Percentiles rank a stretch among this genome's conserved stretches.
These are phyloP conservation scores for Apiospora aurea DNA, from an alignment of 2,329 filamentous ascomycete genomes.

Conservation along the genomic window DNA sequence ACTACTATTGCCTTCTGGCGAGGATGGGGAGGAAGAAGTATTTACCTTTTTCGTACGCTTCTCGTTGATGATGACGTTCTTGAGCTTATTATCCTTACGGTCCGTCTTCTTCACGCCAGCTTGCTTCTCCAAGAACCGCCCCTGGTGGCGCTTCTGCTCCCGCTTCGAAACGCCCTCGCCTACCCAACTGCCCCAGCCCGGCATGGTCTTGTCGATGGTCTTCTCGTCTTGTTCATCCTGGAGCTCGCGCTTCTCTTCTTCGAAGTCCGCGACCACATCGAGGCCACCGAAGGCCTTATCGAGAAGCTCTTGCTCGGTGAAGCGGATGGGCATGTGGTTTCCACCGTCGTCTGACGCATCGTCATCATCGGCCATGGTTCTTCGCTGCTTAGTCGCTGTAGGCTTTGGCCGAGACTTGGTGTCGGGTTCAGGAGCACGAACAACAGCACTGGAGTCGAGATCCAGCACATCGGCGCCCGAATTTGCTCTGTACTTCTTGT, in stretches of 20 bases:
- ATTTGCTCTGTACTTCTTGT: slow-evolving; percentile 35
- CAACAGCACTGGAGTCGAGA: slow-evolving; percentile 39
- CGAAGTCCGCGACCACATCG: slow-evolving; percentile 83
- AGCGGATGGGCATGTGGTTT: slow-evolving; percentile 61
- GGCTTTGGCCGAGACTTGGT: slow-evolving; percentile 24
- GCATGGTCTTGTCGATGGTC: slow-evolving; percentile 81
- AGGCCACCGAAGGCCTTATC: slow-evolving; percentile 87
- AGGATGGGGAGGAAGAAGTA: neutral
- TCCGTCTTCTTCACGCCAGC: slow-evolving; percentile 79
- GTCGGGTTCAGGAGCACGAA: slow-evolving; percentile 35
- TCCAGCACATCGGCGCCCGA: slow-evolving; percentile 38
- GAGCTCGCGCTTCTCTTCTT: slow-evolving; percentile 76
- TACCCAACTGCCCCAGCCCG: slow-evolving; percentile 93
- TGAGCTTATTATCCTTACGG: slow-evolving; percentile 82
- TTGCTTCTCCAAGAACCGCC: slow-evolving; percentile 68
- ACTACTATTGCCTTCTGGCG: slow-evolving; percentile 28
- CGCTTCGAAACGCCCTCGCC: slow-evolving; percentile 81
- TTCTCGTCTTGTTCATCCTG: slow-evolving; percentile 83
- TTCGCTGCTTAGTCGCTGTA: slow-evolving; percentile 34
- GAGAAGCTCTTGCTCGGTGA: slow-evolving; percentile 72
- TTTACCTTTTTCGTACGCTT: slow-evolving; percentile 85
- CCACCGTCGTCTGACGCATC: slow-evolving; percentile 56
- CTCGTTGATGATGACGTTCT: slow-evolving; percentile 90
- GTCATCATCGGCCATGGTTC: slow-evolving; percentile 38
- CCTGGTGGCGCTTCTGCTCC: slow-evolving; percentile 69